Evolutionary conservation across 129 eudicot species (phyloP).

Genomic region (Silybum marianum): DNA sequence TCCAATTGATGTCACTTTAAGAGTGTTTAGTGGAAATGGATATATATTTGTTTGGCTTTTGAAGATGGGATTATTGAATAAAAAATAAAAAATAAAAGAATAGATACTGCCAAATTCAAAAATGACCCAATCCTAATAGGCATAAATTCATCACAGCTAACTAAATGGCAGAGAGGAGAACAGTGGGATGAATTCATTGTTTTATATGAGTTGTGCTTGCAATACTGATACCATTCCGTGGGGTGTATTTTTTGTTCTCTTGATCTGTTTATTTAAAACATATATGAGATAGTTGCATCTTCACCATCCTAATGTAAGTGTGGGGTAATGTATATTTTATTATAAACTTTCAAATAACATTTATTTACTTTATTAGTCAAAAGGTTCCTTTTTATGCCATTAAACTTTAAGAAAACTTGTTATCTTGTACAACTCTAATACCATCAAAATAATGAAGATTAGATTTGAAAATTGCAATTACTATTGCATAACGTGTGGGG

Average conservation of each 20-base stretch:
- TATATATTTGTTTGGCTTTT: background rate
- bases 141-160: background rate
- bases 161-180: background rate
- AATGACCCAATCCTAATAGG: background rate
- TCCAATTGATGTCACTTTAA: background rate
- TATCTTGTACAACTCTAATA: conserved; percentile 14
- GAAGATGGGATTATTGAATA: background rate
- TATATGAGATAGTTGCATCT: conserved; percentile 8
- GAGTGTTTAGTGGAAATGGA: background rate
- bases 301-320: conserved; percentile 26
- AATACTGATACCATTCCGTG: background rate
- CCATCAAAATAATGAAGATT: conserved; percentile 15
- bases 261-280: background rate
- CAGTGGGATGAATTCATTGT: background rate
- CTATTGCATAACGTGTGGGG: conserved; percentile 7
- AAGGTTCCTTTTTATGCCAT: conserved; percentile 4
- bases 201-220: background rate
- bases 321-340: background rate
- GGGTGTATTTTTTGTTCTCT: conserved; percentile 1
- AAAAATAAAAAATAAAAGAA: background rate
- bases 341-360: background rate
- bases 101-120: background rate
- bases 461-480: conserved; percentile 6
- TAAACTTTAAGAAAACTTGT: background rate
- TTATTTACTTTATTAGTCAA: conserved; percentile 1